Evolutionary conservation across 2,329 filamentous ascomycete genomes (phyloP).

Genomic region (Paecilomyces fulvus): DNA sequence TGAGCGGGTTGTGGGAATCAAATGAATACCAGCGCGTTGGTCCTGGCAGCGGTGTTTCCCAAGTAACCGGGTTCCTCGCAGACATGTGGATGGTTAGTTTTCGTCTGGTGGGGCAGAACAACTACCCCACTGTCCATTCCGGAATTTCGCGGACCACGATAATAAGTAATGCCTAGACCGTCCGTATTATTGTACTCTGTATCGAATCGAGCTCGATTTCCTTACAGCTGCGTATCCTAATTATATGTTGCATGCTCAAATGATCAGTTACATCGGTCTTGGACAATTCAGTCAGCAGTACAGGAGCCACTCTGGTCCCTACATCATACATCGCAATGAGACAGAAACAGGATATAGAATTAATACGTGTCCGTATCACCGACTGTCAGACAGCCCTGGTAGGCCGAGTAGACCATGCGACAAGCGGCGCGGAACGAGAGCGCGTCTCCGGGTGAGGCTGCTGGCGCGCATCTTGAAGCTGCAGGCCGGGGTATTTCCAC

Average conservation of each 20-base stretch:
- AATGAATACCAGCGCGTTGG: constrained; percentile 3
- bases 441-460: constrained; percentile 18
- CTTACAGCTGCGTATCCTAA: neutral
- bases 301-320: neutral
- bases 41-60: constrained; percentile 14
- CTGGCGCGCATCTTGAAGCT: constrained; percentile 7
- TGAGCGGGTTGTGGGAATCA: neutral
- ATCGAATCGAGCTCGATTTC: too few species aligned
- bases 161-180: neutral
- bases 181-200: neutral
- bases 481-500: neutral
- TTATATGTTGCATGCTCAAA: neutral
- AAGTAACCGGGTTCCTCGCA: constrained; percentile 21
- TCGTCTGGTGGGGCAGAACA: constrained; percentile 6
- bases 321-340: neutral
- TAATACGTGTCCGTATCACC: neutral
- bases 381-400: neutral
- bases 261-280: too few species aligned
- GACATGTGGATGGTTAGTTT: constrained; percentile 9
- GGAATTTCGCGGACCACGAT: constrained; percentile 9
- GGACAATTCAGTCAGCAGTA: neutral
- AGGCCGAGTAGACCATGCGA: neutral
- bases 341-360: neutral
- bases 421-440: constrained; percentile 12
- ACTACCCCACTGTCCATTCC: constrained; percentile 6